These are phyloP conservation scores for Penicillium manginii DNA, from an alignment of 495 filamentous ascomycete genomes.

Conservation along the genomic window DNA sequence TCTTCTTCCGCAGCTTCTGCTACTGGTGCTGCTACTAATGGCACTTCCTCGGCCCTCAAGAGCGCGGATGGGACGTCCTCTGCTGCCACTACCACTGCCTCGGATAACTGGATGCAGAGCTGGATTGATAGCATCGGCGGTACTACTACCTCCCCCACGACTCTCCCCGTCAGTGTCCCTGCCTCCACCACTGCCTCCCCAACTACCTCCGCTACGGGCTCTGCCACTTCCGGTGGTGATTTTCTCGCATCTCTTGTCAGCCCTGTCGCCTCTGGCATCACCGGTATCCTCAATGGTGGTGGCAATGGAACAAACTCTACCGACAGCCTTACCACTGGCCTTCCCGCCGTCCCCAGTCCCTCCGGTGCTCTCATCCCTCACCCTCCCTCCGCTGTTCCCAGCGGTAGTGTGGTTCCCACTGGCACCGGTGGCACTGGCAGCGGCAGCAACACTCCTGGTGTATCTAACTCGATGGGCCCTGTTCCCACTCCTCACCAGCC, in stretches of 20 bases:
- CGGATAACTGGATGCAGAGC: neutral
- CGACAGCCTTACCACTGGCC: constrained; percentile 10
- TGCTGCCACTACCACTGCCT: constrained; percentile 7
- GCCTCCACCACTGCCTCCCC: constrained; percentile 21
- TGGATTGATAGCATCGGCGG: neutral
- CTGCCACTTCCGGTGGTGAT: constrained; percentile 8
- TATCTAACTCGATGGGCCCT: constrained; percentile 30
- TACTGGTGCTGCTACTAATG: constrained; percentile 8
- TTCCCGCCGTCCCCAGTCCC: constrained; percentile 19
- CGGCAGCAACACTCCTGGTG: constrained; percentile 19
- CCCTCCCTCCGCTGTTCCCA: constrained; percentile 18
- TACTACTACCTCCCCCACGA: constrained; percentile 6
- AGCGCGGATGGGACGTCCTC: neutral
- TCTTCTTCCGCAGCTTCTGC: constrained; percentile 6
- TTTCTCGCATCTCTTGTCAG: constrained; percentile 10
- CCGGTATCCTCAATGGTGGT: constrained; percentile 8
- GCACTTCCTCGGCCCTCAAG: constrained; percentile 12
- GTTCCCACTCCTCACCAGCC: constrained; percentile 25
- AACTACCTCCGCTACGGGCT: constrained; percentile 16
- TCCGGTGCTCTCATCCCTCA: constrained; percentile 5
- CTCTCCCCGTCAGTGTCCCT: constrained; percentile 34
- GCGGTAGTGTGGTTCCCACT: constrained; percentile 14
- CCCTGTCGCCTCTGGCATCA: constrained; percentile 15
- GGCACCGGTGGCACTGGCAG: constrained; percentile 30
- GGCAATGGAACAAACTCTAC: constrained; percentile 2